These are phyloP conservation scores for Phragmites australis DNA, from an alignment of 176 grass and related monocot species.

Conservation along the genomic window DNA sequence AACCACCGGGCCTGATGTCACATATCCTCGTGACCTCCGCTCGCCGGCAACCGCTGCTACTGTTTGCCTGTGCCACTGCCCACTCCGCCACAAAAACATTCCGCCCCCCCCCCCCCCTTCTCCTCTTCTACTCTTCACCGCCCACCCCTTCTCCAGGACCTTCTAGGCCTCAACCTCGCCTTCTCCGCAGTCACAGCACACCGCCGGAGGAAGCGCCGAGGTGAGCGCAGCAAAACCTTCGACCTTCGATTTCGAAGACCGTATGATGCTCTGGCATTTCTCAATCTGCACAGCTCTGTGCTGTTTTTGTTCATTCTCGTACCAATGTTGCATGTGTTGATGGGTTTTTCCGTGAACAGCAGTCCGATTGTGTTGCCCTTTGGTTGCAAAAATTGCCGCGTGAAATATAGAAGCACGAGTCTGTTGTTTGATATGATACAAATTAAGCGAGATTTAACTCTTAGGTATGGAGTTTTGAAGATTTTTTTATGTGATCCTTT, in stretches of 20 bases:
- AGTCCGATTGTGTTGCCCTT: background rate
- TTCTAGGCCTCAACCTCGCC: constrained; percentile 69
- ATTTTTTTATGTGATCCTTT: background rate
- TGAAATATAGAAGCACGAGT: background rate
- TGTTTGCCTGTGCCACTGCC: constrained; percentile 25
- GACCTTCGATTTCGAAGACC: background rate
- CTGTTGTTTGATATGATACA: background rate
- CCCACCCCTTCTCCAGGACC: constrained; percentile 12
- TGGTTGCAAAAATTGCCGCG: background rate
- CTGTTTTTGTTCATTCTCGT: background rate
- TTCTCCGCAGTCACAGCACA: constrained; percentile 71
- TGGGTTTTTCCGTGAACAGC: background rate
- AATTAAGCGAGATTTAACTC: background rate
- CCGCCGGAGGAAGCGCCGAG: constrained; percentile 61
- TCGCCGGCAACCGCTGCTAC: background rate
- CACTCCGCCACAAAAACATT: constrained; percentile 36
- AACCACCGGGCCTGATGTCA: constrained; percentile 27
- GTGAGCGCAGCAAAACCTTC: constrained; percentile 40
- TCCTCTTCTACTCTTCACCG: background rate
- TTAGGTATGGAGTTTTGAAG: background rate
- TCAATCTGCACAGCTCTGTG: background rate
- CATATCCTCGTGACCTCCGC: constrained; percentile 46
- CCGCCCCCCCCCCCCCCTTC: background rate
- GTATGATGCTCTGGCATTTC: background rate
- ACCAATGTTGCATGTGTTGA: constrained; percentile 21